Conservation (phyloP, 352 stramenopile species). For the Blastocystis sp. region DNA sequence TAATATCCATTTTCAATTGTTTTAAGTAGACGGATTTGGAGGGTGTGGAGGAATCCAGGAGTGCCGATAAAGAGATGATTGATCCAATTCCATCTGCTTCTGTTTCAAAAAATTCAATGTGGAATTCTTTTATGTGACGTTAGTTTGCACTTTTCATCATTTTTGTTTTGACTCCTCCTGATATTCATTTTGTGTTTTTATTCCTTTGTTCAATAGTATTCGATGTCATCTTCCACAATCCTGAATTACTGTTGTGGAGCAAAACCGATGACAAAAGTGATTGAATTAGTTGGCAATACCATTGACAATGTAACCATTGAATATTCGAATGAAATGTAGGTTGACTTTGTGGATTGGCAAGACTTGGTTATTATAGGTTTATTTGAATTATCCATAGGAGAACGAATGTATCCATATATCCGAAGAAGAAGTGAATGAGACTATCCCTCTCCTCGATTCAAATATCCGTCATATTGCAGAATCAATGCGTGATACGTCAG, state of each 20-base stretch:
- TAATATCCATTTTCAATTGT: not conserved
- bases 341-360: not conserved
- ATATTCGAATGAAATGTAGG: not conserved
- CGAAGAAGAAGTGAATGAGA: conserved; percentile 28
- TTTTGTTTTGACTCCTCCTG: not conserved
- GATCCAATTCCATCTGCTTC: not conserved
- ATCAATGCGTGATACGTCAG: not conserved
- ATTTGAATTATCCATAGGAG: not conserved
- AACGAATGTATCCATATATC: conserved; percentile 1
- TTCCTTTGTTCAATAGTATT: not conserved
- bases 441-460: not conserved
- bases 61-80: not conserved
- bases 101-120: conserved; percentile 27
- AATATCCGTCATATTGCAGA: not conserved
- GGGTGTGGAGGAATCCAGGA: not conserved
- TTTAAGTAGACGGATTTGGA: conserved; percentile 35
- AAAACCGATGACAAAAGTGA: not conserved
- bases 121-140: conserved; percentile 1
- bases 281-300: not conserved
- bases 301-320: not conserved
- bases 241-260: conserved; percentile 17
- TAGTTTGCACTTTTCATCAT: not conserved
- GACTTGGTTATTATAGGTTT: not conserved
- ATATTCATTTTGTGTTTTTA: not conserved
- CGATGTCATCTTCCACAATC: not conserved